phyloP scores from a whole-genome alignment of 371 early-diverging fungal genomes.

The Mucor velutinosus region DNA sequence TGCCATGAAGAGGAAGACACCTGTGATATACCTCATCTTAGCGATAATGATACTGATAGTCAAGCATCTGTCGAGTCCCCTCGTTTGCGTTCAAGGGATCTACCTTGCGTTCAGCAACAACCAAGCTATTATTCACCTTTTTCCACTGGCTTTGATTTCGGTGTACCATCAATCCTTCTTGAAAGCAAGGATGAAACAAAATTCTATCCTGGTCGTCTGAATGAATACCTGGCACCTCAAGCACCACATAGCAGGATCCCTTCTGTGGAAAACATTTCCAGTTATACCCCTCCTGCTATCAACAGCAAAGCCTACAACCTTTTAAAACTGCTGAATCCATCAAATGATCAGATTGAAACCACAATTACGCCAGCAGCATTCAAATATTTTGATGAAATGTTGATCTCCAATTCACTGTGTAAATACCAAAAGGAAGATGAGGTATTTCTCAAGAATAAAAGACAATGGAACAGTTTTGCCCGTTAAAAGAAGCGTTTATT shows the following conservation, averaged over 20 bases:
- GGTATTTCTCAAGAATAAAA: slow-evolving; percentile 1
- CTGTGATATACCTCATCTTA: slow-evolving; percentile 10
- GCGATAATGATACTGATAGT: slow-evolving; percentile 16
- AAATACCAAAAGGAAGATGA: neutral
- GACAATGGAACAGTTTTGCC: slow-evolving; percentile 13
- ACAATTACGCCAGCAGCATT: slow-evolving; percentile 18
- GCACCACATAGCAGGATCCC: neutral
- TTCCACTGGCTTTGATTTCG: slow-evolving; percentile 26
- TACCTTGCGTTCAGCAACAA: neutral
- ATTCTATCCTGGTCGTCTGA: neutral
- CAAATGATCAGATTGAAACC: slow-evolving; percentile 15
- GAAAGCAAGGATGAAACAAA: neutral
- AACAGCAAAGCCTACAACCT: slow-evolving; percentile 5
- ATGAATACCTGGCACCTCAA: neutral
- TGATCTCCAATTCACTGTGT: slow-evolving; percentile 18
- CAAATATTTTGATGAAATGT: slow-evolving; percentile 22
- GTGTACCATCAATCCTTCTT: neutral
- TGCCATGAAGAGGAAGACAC: neutral
- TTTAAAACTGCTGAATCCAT: slow-evolving; percentile 19
- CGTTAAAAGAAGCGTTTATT: neutral
- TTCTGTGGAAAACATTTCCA: neutral
- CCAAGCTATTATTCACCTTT: slow-evolving; percentile 24
- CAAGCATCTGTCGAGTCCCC: slow-evolving; percentile 13
- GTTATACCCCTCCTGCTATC: neutral
- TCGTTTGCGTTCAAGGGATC: neutral